Base-by-base conservation (phyloP, 2,329 filamentous ascomycete species). In the Escovopsis sp. region DNA sequence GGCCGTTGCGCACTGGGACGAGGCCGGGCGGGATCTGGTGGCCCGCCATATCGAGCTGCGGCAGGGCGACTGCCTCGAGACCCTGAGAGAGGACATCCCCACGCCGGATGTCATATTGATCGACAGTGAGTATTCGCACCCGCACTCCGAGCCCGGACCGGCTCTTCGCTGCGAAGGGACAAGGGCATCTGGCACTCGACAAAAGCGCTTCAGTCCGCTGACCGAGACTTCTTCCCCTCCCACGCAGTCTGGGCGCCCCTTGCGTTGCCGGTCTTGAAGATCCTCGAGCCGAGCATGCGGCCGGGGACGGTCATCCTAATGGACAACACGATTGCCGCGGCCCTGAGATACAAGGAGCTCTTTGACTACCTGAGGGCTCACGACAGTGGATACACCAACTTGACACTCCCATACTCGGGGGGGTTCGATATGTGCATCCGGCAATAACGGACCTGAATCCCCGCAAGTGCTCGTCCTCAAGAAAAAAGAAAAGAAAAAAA, bases 61-160 rank as follows among this genome's bases (percentile, higher is more conserved):
- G 5, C 70, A 70, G 44, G 76, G 75, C 0, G 70, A 79, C 50
- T 46, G 80, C 38, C 59, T 63, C 0, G 67, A 79, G 53, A 79
- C 74, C 0, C 55, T 59, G 3, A 67, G 67, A 46, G 40, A 32
- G 14, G 15, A 38, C 25, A 14, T 38, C 36, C 36, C 36, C 7
- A 29, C 24, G 15, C 25, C 25, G 31, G 48, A 52, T 48, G 80
- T 13, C 56, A 78, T 20, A 60, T 80, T 24, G 75, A 79, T 49
- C 79, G 75, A 79, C 54, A 62, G 74, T 67, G 11, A 33, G 13
- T 36, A 20, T 12, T 10, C 15, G 8, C 4, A 35, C 24, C 20
- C 3, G 11, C 35, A 14, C 2, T 20, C 3, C 1, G 6, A 20
- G 20, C 6, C 20, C 20, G 20, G 4, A 6, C 20, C 3, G 4